Evolutionary conservation across 441 rosid species (phyloP).

Genomic region (Theobroma grandiflorum): DNA sequence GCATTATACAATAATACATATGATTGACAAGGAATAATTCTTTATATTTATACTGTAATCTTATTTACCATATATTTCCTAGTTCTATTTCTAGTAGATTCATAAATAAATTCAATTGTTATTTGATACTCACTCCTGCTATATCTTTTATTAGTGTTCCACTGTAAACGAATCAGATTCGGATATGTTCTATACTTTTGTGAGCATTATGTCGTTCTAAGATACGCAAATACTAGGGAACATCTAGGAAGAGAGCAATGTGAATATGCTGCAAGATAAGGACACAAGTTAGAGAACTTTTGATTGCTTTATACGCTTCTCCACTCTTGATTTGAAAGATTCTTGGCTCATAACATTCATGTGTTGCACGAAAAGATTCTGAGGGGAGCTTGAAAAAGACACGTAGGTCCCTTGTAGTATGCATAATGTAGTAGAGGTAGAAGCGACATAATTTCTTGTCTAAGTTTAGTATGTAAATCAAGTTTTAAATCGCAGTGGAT

Average conservation of each 20-base stretch:
- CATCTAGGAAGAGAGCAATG: conserved; percentile 27
- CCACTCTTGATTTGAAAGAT: conserved; percentile 17
- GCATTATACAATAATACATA: background rate
- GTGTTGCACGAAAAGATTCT: conserved; percentile 15
- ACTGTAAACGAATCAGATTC: conserved; percentile 10
- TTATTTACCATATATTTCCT: background rate
- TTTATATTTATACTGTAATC: background rate
- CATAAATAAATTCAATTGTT: background rate
- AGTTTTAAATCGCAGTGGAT: background rate
- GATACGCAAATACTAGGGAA: conserved; percentile 9
- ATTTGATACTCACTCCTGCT: background rate
- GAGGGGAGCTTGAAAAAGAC: conserved; percentile 16
- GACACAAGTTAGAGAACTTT: conserved; percentile 27
- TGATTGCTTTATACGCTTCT: conserved; percentile 17
- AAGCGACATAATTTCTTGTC: conserved; percentile 26
- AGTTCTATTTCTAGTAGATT: background rate
- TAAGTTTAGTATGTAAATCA: conserved; percentile 29
- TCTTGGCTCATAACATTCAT: conserved; percentile 11
- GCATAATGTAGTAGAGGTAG: conserved; percentile 11
- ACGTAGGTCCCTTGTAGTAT: conserved; percentile 28
- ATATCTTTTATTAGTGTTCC: background rate
- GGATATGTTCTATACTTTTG: background rate
- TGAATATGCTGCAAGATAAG: conserved; percentile 26
- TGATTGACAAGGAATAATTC: background rate
- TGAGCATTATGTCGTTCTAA: background rate